Percentiles rank a stretch among this genome's conserved stretches.
Evolutionary conservation across 805 yeast species (phyloP).

Genomic region (Kazachstania psychrophila): DNA sequence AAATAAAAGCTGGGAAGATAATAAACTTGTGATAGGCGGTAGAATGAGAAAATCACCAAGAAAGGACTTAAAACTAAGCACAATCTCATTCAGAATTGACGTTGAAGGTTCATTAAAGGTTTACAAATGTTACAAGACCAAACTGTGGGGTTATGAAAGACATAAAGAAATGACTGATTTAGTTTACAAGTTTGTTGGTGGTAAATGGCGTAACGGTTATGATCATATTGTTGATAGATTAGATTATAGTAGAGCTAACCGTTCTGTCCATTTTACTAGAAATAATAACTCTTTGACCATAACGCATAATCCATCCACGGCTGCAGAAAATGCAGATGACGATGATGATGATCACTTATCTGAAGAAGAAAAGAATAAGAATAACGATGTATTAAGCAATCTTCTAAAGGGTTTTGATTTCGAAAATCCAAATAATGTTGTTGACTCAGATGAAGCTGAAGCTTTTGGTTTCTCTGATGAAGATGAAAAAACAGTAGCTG

Average conservation of each 20-base stretch:
- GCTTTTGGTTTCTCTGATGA: slow-evolving; percentile 34
- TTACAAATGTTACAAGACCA: slow-evolving; percentile 57
- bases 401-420: slow-evolving; percentile 43
- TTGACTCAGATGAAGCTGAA: slow-evolving; percentile 34
- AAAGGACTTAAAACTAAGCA: slow-evolving; percentile 28
- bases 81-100: slow-evolving; percentile 56
- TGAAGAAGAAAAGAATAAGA: slow-evolving; percentile 36
- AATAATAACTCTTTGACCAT: slow-evolving; percentile 1
- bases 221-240: slow-evolving; percentile 68
- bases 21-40: slow-evolving; percentile 43
- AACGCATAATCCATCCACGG: background rate
- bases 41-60: slow-evolving; percentile 52
- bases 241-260: slow-evolving; percentile 24
- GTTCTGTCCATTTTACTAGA: slow-evolving; percentile 3
- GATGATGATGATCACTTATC: slow-evolving; percentile 30
- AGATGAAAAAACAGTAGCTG: slow-evolving; percentile 29
- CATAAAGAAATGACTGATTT: slow-evolving; percentile 51
- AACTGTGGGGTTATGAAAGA: slow-evolving; percentile 87
- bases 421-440: slow-evolving; percentile 40
- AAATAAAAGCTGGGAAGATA: slow-evolving; percentile 34
- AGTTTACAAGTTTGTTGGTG: slow-evolving; percentile 51
- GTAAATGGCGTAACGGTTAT: slow-evolving; percentile 71
- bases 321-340: slow-evolving; percentile 13
- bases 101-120: slow-evolving; percentile 49
- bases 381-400: slow-evolving; percentile 38